Conservation (phyloP, 2,329 filamentous ascomycete species). For the Colletotrichum nymphaeae region DNA sequence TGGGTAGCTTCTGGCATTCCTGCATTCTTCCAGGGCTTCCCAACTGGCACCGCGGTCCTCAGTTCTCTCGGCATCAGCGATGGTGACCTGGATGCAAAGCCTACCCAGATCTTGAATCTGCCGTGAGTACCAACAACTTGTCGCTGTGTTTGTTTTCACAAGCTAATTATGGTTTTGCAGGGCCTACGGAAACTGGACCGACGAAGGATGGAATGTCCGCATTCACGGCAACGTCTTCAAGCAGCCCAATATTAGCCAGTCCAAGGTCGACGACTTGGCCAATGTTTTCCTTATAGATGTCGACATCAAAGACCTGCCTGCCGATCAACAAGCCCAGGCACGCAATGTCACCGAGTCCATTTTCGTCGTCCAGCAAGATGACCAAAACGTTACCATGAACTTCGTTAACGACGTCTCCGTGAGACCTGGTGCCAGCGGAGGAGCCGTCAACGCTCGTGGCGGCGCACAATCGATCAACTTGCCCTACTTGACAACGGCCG, state of each 20-base stretch:
- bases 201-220: constrained; percentile 80
- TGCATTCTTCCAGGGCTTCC: constrained; percentile 75
- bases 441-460: constrained; percentile 63
- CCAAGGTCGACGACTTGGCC: constrained; percentile 75
- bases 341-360: constrained; percentile 80
- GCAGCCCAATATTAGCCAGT: constrained; percentile 73
- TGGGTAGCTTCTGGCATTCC: constrained; percentile 74
- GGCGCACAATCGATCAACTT: constrained; percentile 72
- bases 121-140: constrained; percentile 54
- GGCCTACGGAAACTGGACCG: constrained; percentile 82
- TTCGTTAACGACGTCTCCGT: constrained; percentile 59
- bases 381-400: constrained; percentile 72
- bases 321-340: constrained; percentile 72
- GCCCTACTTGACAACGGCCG: constrained; percentile 72
- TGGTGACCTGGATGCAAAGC: constrained; percentile 68
- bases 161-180: constrained; percentile 42
- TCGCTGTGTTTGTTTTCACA: background rate
- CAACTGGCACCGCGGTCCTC: constrained; percentile 69
- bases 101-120: constrained; percentile 78
- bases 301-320: constrained; percentile 68
- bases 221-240: constrained; percentile 88
- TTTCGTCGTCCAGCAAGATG: constrained; percentile 78
- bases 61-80: constrained; percentile 71
- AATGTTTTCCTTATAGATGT: constrained; percentile 77
- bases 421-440: constrained; percentile 67